Percentiles rank a stretch among this genome's conserved stretches.
Evolutionary conservation across 495 filamentous ascomycete genomes (phyloP).

Genomic region (Xanthoparmelia taractica): DNA sequence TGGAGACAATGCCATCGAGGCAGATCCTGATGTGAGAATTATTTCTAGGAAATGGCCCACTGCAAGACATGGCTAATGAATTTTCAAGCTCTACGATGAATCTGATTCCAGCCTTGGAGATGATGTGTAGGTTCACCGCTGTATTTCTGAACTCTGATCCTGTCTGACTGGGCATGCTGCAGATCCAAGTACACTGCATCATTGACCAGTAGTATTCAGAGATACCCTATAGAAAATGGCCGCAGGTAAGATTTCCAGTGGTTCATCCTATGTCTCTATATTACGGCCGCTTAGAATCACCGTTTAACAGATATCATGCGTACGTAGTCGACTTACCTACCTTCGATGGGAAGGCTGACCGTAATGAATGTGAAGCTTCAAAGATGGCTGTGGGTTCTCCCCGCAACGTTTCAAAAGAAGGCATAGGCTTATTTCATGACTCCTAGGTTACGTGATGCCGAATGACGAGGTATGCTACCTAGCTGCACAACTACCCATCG

Average conservation of each 20-base stretch:
- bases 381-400: conserved; percentile 41
- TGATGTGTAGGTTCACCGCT: conserved; percentile 9
- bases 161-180: not conserved
- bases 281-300: not conserved
- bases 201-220: conserved; percentile 44
- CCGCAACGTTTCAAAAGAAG: not conserved
- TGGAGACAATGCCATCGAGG: conserved; percentile 10
- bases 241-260: conserved; percentile 51
- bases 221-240: conserved; percentile 59
- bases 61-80: not conserved
- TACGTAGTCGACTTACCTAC: not conserved
- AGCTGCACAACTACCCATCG: too few species aligned
- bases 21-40: conserved; percentile 19
- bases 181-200: conserved; percentile 31
- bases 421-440: not conserved
- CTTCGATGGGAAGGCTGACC: not conserved
- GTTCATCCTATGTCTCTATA: too few species aligned
- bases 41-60: too few species aligned
- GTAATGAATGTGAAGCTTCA: conserved; percentile 32
- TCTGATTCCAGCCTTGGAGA: conserved; percentile 23
- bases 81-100: conserved; percentile 9
- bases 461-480: conserved; percentile 21
- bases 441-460: conserved; percentile 47
- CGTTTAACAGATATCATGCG: conserved; percentile 11
- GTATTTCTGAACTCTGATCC: too few species aligned